These are phyloP conservation scores for Chenopodium quinoa DNA, from an alignment of 148 eudicot genomes.

Conservation along the genomic window DNA sequence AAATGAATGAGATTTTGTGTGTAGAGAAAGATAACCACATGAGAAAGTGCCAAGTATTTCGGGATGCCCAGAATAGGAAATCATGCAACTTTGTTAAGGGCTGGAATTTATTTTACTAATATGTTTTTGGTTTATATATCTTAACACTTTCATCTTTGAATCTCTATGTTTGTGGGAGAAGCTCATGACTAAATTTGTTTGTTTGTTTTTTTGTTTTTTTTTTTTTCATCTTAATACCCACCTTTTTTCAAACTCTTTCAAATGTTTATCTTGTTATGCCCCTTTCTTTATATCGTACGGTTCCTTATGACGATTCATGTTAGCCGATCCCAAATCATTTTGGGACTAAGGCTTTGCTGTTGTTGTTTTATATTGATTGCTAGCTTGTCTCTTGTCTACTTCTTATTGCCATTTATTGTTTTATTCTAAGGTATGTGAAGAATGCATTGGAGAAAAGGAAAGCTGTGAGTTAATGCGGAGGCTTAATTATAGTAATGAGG, in stretches of 20 bases:
- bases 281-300: no score
- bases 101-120: background rate
- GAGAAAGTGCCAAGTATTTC: background rate
- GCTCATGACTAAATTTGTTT: background rate
- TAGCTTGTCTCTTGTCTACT: conserved; percentile 3
- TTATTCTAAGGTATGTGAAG: conserved; percentile 67
- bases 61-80: background rate
- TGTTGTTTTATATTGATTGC: background rate
- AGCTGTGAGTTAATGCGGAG: conserved; percentile 76
- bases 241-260: no score
- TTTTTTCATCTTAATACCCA: no score
- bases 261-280: no score
- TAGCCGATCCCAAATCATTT: no score
- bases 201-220: background rate
- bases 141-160: background rate
- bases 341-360: no score
- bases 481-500: conserved; percentile 85
- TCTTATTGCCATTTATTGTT: conserved; percentile 11
- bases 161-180: background rate
- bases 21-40: background rate
- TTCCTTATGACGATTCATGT: no score
- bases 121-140: background rate
- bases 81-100: background rate
- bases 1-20: background rate
- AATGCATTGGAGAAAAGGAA: conserved; percentile 95